A percentile compares a stretch with the other conserved stretches of the same genome.
Evolutionary conservation across 2,329 filamentous ascomycete genomes (phyloP).

Genomic region (Coleophoma cylindrospora): DNA sequence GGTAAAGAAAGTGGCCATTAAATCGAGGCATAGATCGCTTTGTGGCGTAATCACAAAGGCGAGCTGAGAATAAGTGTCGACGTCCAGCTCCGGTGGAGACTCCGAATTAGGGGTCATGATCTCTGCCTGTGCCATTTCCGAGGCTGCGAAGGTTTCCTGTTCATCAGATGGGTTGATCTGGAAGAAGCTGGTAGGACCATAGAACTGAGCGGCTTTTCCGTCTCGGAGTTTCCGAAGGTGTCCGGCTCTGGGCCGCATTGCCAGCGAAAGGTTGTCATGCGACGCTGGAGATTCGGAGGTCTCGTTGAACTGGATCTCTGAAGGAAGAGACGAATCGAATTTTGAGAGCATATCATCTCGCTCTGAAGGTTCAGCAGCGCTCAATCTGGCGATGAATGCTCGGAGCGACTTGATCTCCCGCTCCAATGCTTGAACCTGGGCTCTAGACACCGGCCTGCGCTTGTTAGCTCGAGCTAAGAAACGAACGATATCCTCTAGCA

Average conservation of each 20-base stretch:
- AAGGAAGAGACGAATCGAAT: constrained; percentile 20
- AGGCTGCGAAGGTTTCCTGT: constrained; percentile 3
- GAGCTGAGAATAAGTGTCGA: background rate
- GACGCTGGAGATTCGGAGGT: constrained; percentile 4
- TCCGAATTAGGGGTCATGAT: background rate
- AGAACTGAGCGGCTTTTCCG: constrained; percentile 39
- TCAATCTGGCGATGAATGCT: constrained; percentile 37
- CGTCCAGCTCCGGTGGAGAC: background rate
- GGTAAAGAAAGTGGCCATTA: constrained; percentile 44
- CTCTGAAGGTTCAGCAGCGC: constrained; percentile 31
- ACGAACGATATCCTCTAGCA: constrained; percentile 11
- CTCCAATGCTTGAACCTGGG: constrained; percentile 42
- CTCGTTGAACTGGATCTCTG: constrained; percentile 4
- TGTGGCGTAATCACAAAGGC: constrained; percentile 33
- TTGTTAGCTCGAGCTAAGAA: background rate
- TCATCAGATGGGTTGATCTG: constrained; percentile 25
- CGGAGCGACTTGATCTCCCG: constrained; percentile 40
- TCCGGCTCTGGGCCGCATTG: constrained; percentile 28
- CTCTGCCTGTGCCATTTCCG: constrained; percentile 1
- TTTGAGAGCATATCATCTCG: constrained; percentile 37
- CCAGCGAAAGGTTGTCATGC: constrained; percentile 11
- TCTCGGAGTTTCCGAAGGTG: constrained; percentile 32
- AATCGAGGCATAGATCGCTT: constrained; percentile 36
- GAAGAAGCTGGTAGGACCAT: constrained; percentile 42
- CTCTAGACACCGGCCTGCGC: constrained; percentile 34